Evolutionary conservation across 2,329 filamentous ascomycete species (phyloP).

Genomic region (Aspergillus persii): DNA sequence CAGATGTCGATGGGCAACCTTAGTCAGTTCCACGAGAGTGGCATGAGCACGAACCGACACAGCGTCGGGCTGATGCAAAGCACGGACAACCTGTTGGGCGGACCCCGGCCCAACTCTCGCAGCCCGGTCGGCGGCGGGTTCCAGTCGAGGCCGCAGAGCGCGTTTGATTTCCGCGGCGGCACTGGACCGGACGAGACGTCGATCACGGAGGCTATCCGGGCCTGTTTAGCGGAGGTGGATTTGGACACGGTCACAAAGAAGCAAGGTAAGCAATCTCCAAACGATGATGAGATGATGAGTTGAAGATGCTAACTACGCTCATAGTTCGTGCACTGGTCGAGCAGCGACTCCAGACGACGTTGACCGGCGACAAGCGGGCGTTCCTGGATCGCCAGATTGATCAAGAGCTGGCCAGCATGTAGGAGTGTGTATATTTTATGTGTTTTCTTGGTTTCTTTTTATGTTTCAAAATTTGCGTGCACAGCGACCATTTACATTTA

Average conservation of each 20-base stretch:
- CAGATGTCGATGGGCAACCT: constrained; percentile 57
- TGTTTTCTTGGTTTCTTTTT: background rate
- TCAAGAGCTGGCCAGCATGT: constrained; percentile 91
- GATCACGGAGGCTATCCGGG: constrained; percentile 81
- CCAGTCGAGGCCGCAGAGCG: constrained; percentile 52
- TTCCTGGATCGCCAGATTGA: constrained; percentile 96
- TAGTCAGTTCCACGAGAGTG: constrained; percentile 45
- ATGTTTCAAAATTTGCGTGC: background rate
- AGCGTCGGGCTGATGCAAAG: constrained; percentile 45
- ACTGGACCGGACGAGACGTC: constrained; percentile 68
- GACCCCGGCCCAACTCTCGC: constrained; percentile 38
- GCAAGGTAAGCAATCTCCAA: constrained; percentile 55
- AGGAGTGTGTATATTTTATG: constrained; percentile 24
- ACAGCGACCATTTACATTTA: background rate
- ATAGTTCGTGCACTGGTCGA: constrained; percentile 82
- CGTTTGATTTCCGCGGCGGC: constrained; percentile 57
- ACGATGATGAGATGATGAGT: background rate
- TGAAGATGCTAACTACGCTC: background rate
- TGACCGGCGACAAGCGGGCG: constrained; percentile 77
- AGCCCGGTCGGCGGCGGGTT: constrained; percentile 50
- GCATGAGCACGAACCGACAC: constrained; percentile 35
- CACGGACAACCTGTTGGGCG: constrained; percentile 45
- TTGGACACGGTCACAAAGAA: constrained; percentile 98
- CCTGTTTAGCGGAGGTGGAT: constrained; percentile 82
- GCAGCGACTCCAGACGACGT: constrained; percentile 85